A percentile compares a stretch with the other conserved stretches of the same genome.
Evolutionary conservation across 73 alveolate genomes (phyloP).

Genomic region (Stentor coeruleus): DNA sequence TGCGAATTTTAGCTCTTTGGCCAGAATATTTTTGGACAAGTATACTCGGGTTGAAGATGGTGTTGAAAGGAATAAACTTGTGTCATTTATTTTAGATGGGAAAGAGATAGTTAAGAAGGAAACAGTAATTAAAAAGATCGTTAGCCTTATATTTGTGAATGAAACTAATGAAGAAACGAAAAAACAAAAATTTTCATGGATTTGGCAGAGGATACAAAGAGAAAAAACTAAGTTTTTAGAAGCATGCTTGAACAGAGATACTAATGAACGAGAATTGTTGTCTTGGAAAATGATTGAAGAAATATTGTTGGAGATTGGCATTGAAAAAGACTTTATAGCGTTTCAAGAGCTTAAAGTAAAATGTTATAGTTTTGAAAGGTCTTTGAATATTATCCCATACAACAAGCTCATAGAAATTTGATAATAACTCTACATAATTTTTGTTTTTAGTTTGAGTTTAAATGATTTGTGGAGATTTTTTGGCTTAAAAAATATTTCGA

Average conservation of each 20-base stretch:
- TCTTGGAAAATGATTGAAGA: neutral
- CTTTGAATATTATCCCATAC: neutral
- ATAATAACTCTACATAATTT: too few species aligned
- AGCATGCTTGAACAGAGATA: neutral
- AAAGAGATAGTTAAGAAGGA: neutral
- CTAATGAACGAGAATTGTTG: neutral
- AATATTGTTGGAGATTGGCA: neutral
- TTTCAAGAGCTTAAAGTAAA: neutral
- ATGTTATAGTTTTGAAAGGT: neutral
- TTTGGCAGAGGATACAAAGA: neutral
- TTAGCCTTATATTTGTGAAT: too few species aligned
- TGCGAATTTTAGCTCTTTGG: neutral
- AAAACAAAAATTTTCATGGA: neutral
- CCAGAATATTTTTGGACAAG: neutral
- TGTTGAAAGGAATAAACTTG: neutral
- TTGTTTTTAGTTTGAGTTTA: too few species aligned
- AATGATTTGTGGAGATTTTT: too few species aligned
- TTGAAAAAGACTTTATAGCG: neutral
- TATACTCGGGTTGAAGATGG: neutral
- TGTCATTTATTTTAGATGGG: neutral
- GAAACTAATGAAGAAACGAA: neutral
- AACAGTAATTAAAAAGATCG: neutral
- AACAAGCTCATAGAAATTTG: neutral
- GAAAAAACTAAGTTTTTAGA: neutral
- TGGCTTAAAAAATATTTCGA: too few species aligned